Evolutionary conservation across 2,329 filamentous ascomycete species (phyloP), one percentile per base, ranked within the genome.

Genomic region (Pestalotiopsis sp.): DNA sequence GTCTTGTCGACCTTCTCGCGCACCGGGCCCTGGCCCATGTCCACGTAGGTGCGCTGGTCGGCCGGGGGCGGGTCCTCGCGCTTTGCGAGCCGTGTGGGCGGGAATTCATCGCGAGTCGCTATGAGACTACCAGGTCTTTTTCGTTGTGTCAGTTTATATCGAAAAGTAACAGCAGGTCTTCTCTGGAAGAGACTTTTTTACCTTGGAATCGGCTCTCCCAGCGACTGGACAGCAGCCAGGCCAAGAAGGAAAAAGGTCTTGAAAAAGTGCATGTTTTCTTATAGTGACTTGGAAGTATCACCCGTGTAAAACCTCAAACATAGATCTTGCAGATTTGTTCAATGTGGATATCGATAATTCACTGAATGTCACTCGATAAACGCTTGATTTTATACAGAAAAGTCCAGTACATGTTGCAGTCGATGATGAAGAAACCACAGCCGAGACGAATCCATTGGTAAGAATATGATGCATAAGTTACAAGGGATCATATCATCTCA

Each of bases 1-100:
- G 59, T 62, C 59, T 62, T 31, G 59, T 39, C 59, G 36, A 62
- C 59, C 4, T 62, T 62, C 59, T 62, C 59, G 59, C 59, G 59
- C 59, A 62, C 31, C 31, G 31, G 31, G 59, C 27, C 59, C 59
- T 62, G 23, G 59, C 59, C 59, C 23, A 62, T 62, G 31, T 31
- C 31, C 1, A 62, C 59, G 31, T n/a, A 12, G 36, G 59, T 36
- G 31, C 31, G 31, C 17, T n/a, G 17, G 17, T 39, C 9, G 4
- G 31, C 11, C 2, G 57, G 57, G 2, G 25, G 27, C 31, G 31
- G 59, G 31, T 36, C 31, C 31, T 36, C 59, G 59, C 59, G 59
- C 59, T 62, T 62, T 36, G 59, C 17, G 59, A 62, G 25, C 17
- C 41, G 59, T 31, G 38, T 31, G 31, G 59, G 59, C 5, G 2